These are phyloP conservation scores for Candida sanyaensis DNA, from an alignment of 1,139 yeast species.

Conservation along the genomic window DNA sequence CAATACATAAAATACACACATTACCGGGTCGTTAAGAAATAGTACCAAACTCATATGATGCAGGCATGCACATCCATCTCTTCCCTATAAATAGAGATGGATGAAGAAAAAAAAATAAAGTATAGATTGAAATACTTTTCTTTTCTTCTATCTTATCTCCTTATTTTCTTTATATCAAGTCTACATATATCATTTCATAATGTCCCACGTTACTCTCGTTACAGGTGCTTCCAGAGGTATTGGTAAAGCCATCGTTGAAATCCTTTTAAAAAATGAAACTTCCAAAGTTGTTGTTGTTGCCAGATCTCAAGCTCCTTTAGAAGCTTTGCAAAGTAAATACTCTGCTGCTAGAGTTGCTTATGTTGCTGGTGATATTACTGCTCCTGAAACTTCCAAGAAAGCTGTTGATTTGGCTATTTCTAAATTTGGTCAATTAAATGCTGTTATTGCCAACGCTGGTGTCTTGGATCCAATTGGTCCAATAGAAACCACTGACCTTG, in stretches of 20 bases:
- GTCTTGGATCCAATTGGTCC: constrained; percentile 75
- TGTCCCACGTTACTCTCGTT: constrained; percentile 33
- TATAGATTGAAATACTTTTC: no score
- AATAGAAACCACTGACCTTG: constrained; percentile 50
- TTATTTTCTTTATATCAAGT: no score
- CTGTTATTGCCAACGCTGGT: constrained; percentile 87
- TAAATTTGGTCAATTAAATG: constrained; percentile 63
- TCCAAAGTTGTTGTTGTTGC: constrained; percentile 72
- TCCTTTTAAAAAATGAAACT: constrained; percentile 40
- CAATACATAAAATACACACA: background rate
- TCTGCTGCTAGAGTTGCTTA: constrained; percentile 54
- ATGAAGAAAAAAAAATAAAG: background rate
- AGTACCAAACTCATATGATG: background rate
- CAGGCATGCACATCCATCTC: background rate
- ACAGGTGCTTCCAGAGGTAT: constrained; percentile 77
- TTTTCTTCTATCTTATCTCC: no score
- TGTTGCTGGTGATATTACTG: constrained; percentile 70
- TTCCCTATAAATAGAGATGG: background rate
- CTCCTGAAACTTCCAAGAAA: constrained; percentile 29
- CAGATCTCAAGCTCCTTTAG: constrained; percentile 54
- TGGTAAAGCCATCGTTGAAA: constrained; percentile 69
- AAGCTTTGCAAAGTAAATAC: constrained; percentile 42
- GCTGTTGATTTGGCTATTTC: constrained; percentile 51
- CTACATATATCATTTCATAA: no score
- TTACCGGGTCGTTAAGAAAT: background rate